Percentiles rank a stretch among this genome's conserved stretches.
phyloP scores from a whole-genome alignment of 352 stramenopile genomes.

The Phytophthora sojae region DNA sequence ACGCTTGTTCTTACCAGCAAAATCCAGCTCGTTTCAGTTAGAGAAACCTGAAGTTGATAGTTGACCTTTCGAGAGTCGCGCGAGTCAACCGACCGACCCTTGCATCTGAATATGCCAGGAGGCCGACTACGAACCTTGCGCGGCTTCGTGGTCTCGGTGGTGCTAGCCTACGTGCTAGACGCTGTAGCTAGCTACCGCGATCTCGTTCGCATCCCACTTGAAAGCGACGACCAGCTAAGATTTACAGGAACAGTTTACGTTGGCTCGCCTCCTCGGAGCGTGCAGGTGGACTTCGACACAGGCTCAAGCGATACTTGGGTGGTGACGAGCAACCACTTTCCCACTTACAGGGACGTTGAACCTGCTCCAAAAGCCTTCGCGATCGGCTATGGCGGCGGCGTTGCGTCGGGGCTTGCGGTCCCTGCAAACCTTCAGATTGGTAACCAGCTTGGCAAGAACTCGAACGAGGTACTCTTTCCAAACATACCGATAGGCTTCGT shows the following conservation, averaged over 20 bases:
- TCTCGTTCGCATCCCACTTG: conserved; percentile 22
- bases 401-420: conserved; percentile 18
- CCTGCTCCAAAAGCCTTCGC: not conserved
- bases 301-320: conserved; percentile 35
- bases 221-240: conserved; percentile 20
- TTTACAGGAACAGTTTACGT: conserved; percentile 19
- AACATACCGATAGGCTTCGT: conserved; percentile 24
- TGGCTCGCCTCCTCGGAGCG: not conserved
- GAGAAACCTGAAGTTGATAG: no score
- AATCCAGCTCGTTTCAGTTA: no score
- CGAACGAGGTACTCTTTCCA: not conserved
- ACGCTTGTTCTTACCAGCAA: no score
- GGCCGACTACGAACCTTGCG: not conserved
- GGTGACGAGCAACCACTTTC: conserved; percentile 7
- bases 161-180: not conserved
- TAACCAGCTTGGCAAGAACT: not conserved
- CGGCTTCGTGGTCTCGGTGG: not conserved
- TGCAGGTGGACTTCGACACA: conserved; percentile 32
- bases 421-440: conserved; percentile 15
- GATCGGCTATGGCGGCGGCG: conserved; percentile 26
- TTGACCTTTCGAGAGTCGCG: not conserved
- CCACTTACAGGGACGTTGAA: not conserved
- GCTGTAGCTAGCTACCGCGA: not conserved
- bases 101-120: not conserved
- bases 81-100: not conserved